Percentiles rank a stretch among this genome's conserved stretches.
These are phyloP conservation scores for Misopates orontium DNA, from an alignment of 257 asterid species.

Conservation along the genomic window DNA sequence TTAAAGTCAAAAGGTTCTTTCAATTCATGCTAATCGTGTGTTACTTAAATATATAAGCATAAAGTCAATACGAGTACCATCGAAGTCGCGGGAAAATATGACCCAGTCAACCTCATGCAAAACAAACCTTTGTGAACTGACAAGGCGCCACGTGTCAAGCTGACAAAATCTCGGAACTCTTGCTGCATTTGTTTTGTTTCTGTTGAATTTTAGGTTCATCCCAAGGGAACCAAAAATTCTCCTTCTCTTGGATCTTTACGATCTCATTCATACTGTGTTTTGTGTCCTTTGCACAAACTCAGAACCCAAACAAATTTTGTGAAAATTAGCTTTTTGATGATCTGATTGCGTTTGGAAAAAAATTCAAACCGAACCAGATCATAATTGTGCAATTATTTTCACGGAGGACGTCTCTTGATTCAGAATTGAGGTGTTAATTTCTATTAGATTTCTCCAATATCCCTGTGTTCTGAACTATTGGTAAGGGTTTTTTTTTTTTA, in stretches of 20 bases:
- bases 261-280: constrained; percentile 12
- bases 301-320: constrained; percentile 1
- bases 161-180: constrained; percentile 21
- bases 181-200: constrained; percentile 8
- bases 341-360: constrained; percentile 8
- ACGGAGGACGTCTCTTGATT: too few species aligned
- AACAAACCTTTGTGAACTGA: constrained; percentile 28
- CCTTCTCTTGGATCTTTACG: constrained; percentile 30
- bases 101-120: constrained; percentile 28
- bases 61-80: background rate
- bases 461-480: constrained; percentile 1
- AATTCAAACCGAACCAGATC: background rate
- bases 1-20: too few species aligned
- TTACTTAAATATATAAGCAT: too few species aligned
- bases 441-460: constrained; percentile 13
- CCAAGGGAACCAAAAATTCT: constrained; percentile 24
- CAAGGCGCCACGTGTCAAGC: constrained; percentile 28
- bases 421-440: too few species aligned
- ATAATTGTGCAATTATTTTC: background rate
- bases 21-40: too few species aligned
- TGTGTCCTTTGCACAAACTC: background rate
- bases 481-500: constrained; percentile 13
- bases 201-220: constrained; percentile 29
- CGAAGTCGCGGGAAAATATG: constrained; percentile 23
- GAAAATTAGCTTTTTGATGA: constrained; percentile 11